Base-by-base conservation (phyloP, 2,329 filamentous ascomycete genomes). In the Seiridium cupressi region DNA sequence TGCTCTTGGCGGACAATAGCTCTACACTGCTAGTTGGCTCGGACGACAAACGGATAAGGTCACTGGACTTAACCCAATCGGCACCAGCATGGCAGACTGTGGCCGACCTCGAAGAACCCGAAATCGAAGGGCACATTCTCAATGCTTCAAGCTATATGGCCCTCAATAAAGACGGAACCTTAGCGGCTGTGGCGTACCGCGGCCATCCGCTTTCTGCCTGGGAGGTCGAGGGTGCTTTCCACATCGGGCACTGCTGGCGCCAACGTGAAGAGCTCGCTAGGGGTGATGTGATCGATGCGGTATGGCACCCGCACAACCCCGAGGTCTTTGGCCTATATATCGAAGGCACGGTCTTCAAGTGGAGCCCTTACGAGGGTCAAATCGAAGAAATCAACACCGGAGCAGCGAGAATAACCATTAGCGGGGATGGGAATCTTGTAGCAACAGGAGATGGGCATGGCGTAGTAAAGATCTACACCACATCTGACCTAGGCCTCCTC, bases 271-370 rank as follows among this genome's bases (percentile, higher is more conserved):
- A 56, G 18, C 8, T 31, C 40, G 60, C 63, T 18, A 61, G 18
- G 46, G 66, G 66, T 13, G 70, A 71, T 57, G 65, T 70, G 1
- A 63, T 66, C 11, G 58, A 66, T n/a, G 49, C 65, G 11, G 60
- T 61, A 8, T 74, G 71, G 71, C 68, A 72, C 60, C 72, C 73
- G 1, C 57, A 67, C 10, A 61, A 36, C 5, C 64, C 64, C 7
- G 65, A 73, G 53, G 46, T 77, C 4, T 51, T 75, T 6, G 74
- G 74, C 3, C 44, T 75, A 5, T 69, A 72, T 53, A 64, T 67
- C 13, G 71, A 70, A 56, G 74, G 73, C 0, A 47, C 65, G 6
- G 51, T 78, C 3, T 76, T 77, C 61, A 75, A 72, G 62, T 76
- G 72, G 74, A 59, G 69, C 51, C 70, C 71, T 5, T 66, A 72